Evolutionary conservation across 495 filamentous ascomycete species (phyloP).

Genomic region (Hypoxylon lenormandii): DNA sequence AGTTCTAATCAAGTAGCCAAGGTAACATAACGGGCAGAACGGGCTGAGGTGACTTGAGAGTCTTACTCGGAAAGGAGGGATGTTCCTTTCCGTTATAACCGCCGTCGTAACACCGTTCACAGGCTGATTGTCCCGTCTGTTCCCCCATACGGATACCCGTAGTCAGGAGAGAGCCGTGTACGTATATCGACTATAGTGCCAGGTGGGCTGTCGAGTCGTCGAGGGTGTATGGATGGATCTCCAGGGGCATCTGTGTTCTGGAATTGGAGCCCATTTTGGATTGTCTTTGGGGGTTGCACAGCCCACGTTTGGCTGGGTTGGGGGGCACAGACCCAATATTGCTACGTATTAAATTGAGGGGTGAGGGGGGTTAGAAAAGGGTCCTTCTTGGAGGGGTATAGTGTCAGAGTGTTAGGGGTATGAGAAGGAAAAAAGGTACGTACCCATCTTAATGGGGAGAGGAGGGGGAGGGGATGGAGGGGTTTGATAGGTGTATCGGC

Average conservation of each 20-base stretch:
- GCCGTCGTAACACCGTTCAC: conserved; percentile 41
- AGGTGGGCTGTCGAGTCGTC: not conserved
- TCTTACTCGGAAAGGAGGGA: conserved; percentile 34
- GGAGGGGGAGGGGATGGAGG: not conserved
- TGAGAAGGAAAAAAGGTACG: not conserved
- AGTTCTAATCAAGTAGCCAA: no score
- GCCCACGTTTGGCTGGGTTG: no score
- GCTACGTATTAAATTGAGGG: conserved; percentile 18
- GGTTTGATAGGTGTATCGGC: conserved; percentile 13
- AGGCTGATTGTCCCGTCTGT: conserved; percentile 43
- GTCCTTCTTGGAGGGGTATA: not conserved
- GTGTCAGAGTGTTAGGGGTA: not conserved
- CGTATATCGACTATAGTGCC: conserved; percentile 17
- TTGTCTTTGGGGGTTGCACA: conserved; percentile 9
- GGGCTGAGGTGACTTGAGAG: no score
- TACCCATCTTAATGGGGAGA: not conserved
- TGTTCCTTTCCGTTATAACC: conserved; percentile 45
- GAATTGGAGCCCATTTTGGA: no score
- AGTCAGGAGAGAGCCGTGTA: conserved; percentile 16
- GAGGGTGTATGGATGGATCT: conserved; percentile 34
- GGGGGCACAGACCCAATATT: conserved; percentile 6
- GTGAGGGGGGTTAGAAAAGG: not conserved
- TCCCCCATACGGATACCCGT: conserved; percentile 37
- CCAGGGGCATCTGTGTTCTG: conserved; percentile 29
- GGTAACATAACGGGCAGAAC: no score